phyloP scores from a whole-genome alignment of 164 flowering plant species.

The Paratinospora sagittata region DNA sequence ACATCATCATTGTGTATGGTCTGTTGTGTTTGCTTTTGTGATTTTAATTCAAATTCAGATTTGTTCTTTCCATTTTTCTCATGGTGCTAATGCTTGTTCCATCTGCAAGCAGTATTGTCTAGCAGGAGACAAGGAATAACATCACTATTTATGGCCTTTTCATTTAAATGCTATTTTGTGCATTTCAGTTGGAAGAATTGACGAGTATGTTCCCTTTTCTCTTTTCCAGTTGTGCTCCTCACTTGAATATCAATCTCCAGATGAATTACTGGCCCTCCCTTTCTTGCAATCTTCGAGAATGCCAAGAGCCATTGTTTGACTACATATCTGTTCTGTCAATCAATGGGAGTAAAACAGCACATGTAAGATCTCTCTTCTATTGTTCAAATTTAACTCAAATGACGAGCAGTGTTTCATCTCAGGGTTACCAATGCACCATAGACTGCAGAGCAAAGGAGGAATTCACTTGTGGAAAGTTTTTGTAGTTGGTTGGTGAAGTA shows the following conservation, averaged over 20 bases:
- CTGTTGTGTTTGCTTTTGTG: neutral
- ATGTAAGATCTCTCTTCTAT: conserved; percentile 31
- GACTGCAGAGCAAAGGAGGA: too few relatives aligned
- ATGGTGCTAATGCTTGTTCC: neutral
- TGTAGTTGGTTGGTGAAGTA: too few relatives aligned
- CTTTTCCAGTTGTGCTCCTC: conserved; percentile 72
- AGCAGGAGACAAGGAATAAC: neutral
- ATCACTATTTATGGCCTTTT: neutral
- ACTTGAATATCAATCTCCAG: conserved; percentile 92
- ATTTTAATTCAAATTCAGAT: neutral
- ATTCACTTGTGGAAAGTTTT: too few relatives aligned
- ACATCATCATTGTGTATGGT: neutral
- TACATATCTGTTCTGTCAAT: conserved; percentile 57
- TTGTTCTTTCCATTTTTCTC: too few relatives aligned
- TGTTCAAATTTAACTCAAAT: neutral
- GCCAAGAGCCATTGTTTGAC: conserved; percentile 93
- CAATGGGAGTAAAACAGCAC: conserved; percentile 87
- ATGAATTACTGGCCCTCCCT: conserved; percentile 99
- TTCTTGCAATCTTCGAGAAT: conserved; percentile 79
- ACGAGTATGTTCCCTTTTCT: neutral
- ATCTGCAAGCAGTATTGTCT: neutral
- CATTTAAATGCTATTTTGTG: neutral
- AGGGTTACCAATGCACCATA: too few relatives aligned
- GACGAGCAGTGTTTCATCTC: too few relatives aligned
- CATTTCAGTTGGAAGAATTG: neutral